Evolutionary conservation across 1,284 basidiomycete genomes (phyloP), one percentile per base, ranked within the genome.

Genomic region (Cryptococcus hybrid): DNA sequence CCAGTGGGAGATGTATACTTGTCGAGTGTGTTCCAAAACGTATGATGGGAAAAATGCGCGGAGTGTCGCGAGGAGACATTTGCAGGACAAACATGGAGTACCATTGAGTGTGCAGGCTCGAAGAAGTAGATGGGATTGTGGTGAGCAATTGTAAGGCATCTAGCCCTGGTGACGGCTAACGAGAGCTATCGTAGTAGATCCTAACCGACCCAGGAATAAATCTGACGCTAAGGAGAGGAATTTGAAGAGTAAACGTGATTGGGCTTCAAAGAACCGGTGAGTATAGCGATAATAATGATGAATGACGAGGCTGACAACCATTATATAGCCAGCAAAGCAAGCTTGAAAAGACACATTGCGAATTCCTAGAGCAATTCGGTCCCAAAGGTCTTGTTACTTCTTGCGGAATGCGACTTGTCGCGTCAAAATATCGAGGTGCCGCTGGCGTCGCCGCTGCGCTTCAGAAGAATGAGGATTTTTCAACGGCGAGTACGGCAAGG

Each of bases 21-120:
- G 74, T 58, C 60, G 72, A 44, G 62, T 68, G 34, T 76, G 74
- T 44, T 52, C 64, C 5, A 76, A 76, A 64, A 72, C 70, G 35
- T 84, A 84, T 64, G 77, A 75, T 47, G 82, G 82, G 12, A 80
- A 81, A 63, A 82, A 84, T 57, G 82, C 81, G 0, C 70, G 82
- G 54, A 81, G 79, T 65, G 82, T 84, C 56, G 83, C 82, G 73
- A 74, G 82, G 43, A 66, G 82, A 48, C 82, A 84, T 66, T 67
- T 83, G 52, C 80, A 82, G 67, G 82, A 83, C 67, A 83, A 83
- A 65, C 82, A 84, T 67, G 79, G 78, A 37, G 81, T 84, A 37
- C 80, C 81, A 2, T 64, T 84, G 50, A 73, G 71, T 42, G 66
- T 77, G 4, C 82, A 84, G 68, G 78, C 79, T 39, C 74, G 82